Conservation (phyloP, 1,284 basidiomycete genomes). For the Cerioporus squamosus region DNA sequence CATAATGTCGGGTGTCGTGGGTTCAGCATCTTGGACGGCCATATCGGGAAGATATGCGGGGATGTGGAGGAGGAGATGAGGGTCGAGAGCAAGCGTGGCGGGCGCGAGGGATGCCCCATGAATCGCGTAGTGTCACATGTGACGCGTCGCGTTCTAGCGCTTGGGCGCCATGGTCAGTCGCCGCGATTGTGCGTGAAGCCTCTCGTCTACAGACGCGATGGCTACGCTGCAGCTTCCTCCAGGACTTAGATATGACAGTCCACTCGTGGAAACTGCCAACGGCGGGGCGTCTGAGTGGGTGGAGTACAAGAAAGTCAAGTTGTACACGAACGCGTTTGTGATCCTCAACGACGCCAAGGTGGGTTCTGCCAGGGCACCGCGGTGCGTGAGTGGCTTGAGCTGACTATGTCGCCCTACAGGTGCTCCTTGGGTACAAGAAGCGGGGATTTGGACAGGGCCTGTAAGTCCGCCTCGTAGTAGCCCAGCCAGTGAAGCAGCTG, state of each 20-base stretch:
- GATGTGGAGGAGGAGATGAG: neutral
- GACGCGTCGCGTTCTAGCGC: neutral
- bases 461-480: constrained; percentile 41
- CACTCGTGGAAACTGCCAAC: constrained; percentile 27
- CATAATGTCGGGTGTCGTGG: constrained; percentile 55
- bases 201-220: neutral
- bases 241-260: constrained; percentile 40
- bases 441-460: constrained; percentile 67
- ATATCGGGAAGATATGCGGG: constrained; percentile 5
- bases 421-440: constrained; percentile 74
- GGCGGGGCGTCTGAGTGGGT: constrained; percentile 49
- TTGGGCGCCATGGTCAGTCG: too few relatives aligned
- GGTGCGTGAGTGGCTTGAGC: neutral
- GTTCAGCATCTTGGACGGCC: constrained; percentile 24
- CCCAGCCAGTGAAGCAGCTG: neutral
- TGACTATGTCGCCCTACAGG: constrained; percentile 29
- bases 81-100: neutral
- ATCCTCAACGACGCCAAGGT: constrained; percentile 16
- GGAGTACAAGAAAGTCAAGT: constrained; percentile 41
- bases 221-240: constrained; percentile 29
- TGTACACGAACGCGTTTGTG: constrained; percentile 67
- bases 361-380: too few relatives aligned
- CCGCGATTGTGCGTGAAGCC: too few relatives aligned
- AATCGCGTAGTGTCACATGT: neutral
- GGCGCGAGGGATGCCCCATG: neutral